A percentile compares a stretch with the other conserved stretches of the same genome.
Conservation (phyloP, 2,329 filamentous ascomycete genomes). For the Pseudodiploospora longispora region DNA sequence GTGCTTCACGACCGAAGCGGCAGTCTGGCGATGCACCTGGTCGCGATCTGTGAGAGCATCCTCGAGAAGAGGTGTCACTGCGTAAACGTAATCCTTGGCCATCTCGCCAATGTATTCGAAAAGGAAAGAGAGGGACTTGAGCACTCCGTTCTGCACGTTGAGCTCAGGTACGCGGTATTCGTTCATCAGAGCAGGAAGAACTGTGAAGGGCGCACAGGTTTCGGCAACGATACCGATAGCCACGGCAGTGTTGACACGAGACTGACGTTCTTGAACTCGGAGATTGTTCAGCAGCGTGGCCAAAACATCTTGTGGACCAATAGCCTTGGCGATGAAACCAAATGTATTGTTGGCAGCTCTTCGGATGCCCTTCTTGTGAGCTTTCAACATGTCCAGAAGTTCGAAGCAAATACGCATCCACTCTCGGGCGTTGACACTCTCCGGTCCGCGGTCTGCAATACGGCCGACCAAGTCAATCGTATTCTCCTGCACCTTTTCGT, state of each 20-base stretch:
- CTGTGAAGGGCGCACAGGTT: constrained; percentile 96
- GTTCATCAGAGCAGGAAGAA: constrained; percentile 98
- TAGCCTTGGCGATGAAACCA: constrained; percentile 98
- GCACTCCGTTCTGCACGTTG: constrained; percentile 96
- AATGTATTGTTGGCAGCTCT: constrained; percentile 99
- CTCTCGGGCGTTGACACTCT: constrained; percentile 92
- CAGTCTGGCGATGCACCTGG: constrained; percentile 95
- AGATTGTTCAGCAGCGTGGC: constrained; percentile 95
- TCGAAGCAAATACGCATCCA: constrained; percentile 99
- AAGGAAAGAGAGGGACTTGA: constrained; percentile 93
- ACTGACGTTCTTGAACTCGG: constrained; percentile 93
- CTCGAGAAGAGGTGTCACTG: constrained; percentile 89
- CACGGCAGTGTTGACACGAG: constrained; percentile 95
- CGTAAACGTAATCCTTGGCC: constrained; percentile 99
- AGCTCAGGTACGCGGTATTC: constrained; percentile 97
- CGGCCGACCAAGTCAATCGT: constrained; percentile 96
- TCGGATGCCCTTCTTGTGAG: constrained; percentile 98
- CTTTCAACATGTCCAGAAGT: constrained; percentile 97
- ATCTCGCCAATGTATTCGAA: constrained; percentile 99
- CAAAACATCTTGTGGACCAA: constrained; percentile 93
- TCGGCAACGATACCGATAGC: constrained; percentile 98
- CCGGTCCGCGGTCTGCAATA: constrained; percentile 93
- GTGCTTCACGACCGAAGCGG: constrained; percentile 94
- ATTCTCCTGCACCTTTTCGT: constrained; percentile 99
- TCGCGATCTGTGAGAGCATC: constrained; percentile 96